These are phyloP conservation scores for Aspergillus flavus DNA, from an alignment of 2,329 filamentous ascomycete genomes.

Conservation along the genomic window DNA sequence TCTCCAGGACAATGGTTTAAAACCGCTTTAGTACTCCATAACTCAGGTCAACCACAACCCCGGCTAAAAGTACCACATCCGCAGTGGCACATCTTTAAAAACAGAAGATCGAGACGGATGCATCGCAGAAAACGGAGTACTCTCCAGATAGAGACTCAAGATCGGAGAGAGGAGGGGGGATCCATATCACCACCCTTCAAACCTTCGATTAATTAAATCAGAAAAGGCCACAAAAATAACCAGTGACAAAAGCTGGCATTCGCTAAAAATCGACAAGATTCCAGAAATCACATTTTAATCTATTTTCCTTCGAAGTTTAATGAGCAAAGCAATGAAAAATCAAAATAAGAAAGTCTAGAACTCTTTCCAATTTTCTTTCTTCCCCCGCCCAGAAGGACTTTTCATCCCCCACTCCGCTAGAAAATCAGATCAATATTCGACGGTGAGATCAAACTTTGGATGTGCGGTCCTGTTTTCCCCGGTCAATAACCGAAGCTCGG, in stretches of 20 bases:
- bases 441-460: neutral
- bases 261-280: neutral
- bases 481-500: slow-evolving; percentile 3
- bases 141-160: neutral
- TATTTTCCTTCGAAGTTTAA: neutral
- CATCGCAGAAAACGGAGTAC: neutral
- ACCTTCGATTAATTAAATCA: neutral
- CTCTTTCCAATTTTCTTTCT: neutral
- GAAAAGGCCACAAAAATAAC: neutral
- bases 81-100: neutral
- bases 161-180: neutral
- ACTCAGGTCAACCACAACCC: neutral
- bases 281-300: neutral
- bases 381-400: neutral
- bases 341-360: neutral
- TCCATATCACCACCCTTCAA: neutral
- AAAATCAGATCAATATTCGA: neutral
- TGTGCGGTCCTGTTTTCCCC: neutral
- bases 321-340: neutral
- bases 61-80: neutral
- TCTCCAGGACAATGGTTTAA: neutral
- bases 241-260: neutral
- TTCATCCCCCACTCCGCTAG: neutral
- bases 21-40: no score
- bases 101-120: neutral